These are phyloP conservation scores for Polytrichum formosum DNA, from an alignment of 225 moss, liverwort and hornwort species.

Conservation along the genomic window DNA sequence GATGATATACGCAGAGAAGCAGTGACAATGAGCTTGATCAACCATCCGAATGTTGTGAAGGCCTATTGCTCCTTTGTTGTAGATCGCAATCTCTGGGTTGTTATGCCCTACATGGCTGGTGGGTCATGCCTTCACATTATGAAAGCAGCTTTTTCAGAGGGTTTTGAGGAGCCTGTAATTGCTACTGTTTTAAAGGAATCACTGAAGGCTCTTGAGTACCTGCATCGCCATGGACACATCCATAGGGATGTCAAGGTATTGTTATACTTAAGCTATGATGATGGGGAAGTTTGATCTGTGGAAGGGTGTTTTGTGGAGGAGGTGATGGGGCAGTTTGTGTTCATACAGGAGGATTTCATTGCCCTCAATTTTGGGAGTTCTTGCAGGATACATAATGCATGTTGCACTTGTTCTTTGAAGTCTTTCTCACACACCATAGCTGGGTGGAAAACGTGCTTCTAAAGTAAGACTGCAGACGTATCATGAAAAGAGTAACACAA, in stretches of 20 bases:
- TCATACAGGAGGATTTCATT: too few species aligned
- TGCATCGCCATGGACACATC: slow-evolving; percentile 92
- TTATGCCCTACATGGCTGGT: slow-evolving; percentile 91
- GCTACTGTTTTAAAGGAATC: slow-evolving; percentile 80
- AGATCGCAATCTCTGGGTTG: slow-evolving; percentile 79
- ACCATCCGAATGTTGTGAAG: slow-evolving; percentile 86
- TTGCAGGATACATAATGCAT: too few species aligned
- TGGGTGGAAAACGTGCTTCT: too few species aligned
- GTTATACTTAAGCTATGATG: neutral
- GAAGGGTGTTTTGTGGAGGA: too few species aligned
- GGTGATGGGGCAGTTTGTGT: too few species aligned
- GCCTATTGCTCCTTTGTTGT: slow-evolving; percentile 88
- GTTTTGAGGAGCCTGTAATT: slow-evolving; percentile 87
- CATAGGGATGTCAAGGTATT: slow-evolving; percentile 89
- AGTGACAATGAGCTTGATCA: slow-evolving; percentile 87
- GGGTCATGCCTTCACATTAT: slow-evolving; percentile 96
- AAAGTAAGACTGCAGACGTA: too few species aligned
- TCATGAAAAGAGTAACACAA: too few species aligned
- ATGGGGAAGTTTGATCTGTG: neutral
- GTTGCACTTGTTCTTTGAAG: too few species aligned
- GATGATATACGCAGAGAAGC: slow-evolving; percentile 93
- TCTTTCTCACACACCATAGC: too few species aligned
- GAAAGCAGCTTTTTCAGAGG: slow-evolving; percentile 74
- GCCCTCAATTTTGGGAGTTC: too few species aligned
- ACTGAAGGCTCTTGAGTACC: slow-evolving; percentile 88